A percentile compares a stretch with the other conserved stretches of the same genome.
These are phyloP conservation scores for Herpomyces periplanetae DNA, from an alignment of 2,329 filamentous ascomycete genomes.

Conservation along the genomic window DNA sequence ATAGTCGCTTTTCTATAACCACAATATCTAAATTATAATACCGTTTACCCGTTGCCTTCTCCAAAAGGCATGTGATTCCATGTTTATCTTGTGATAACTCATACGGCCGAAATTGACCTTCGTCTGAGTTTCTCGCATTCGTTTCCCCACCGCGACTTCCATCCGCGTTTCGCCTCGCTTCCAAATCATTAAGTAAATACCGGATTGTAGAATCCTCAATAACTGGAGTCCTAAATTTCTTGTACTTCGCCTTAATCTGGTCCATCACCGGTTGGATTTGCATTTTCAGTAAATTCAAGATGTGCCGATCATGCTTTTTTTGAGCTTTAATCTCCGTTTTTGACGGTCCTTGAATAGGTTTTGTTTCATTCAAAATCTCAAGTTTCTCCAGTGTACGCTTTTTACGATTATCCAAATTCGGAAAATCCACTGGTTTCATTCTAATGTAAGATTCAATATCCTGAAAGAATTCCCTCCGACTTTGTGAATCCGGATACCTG, in stretches of 20 bases:
- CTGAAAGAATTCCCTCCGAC: conserved; percentile 43
- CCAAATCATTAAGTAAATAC: conserved; percentile 27
- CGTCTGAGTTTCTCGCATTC: no score
- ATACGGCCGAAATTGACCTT: conserved; percentile 24
- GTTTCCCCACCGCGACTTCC: no score
- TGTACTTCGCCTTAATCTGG: conserved; percentile 61
- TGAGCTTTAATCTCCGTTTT: conserved; percentile 45
- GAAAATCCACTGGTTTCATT: conserved; percentile 47
- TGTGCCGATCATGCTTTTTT: conserved; percentile 41
- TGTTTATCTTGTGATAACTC: conserved; percentile 41
- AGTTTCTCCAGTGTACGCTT: conserved; percentile 42
- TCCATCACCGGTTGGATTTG: conserved; percentile 83
- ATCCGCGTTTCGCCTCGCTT: no score
- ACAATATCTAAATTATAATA: conserved; percentile 81
- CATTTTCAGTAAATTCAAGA: conserved; percentile 55
- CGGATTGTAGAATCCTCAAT: conserved; percentile 31
- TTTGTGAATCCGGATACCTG: conserved; percentile 14
- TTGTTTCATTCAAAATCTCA: conserved; percentile 28
- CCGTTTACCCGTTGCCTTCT: conserved; percentile 38
- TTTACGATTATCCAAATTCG: conserved; percentile 49
- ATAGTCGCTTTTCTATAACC: conserved; percentile 76
- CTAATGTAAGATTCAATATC: conserved; percentile 32
- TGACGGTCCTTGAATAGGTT: conserved; percentile 18
- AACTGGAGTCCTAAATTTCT: conserved; percentile 42
- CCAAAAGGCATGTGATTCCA: conserved; percentile 31